Percentiles rank a stretch among this genome's conserved stretches.
Conservation (phyloP, 2,329 filamentous ascomycete genomes). For the Aspergillus sp. region DNA sequence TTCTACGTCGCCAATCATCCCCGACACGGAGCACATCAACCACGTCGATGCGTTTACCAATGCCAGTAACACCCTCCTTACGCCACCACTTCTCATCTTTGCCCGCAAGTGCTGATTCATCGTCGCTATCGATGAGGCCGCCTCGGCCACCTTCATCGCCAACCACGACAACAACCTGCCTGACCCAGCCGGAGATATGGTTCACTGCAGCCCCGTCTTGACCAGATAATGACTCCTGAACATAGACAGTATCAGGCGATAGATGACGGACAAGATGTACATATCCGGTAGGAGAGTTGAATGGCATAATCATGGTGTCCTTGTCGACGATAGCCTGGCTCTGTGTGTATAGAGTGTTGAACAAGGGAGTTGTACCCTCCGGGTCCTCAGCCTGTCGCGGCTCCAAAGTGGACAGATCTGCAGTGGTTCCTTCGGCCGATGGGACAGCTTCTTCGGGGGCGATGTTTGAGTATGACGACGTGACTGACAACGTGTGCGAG, state of each 20-base stretch:
- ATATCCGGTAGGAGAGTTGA: constrained; percentile 79
- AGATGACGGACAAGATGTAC: constrained; percentile 85
- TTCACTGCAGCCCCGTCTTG: constrained; percentile 70
- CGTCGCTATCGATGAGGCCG: constrained; percentile 78
- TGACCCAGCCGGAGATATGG: constrained; percentile 64
- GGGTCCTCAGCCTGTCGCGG: constrained; percentile 38
- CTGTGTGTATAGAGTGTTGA: constrained; percentile 78
- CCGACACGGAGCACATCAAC: constrained; percentile 79
- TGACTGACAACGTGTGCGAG: constrained; percentile 61
- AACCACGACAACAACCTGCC: constrained; percentile 60
- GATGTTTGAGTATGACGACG: constrained; percentile 88
- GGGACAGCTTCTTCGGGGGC: constrained; percentile 63
- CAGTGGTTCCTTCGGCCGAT: constrained; percentile 46
- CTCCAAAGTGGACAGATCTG: constrained; percentile 47
- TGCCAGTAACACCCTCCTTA: constrained; percentile 74
- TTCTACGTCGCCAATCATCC: constrained; percentile 82
- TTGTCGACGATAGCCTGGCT: constrained; percentile 78
- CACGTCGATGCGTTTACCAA: constrained; percentile 83
- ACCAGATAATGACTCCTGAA: constrained; percentile 81
- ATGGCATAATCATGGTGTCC: constrained; percentile 83
- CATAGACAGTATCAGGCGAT: constrained; percentile 80
- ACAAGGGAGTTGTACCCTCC: constrained; percentile 59
- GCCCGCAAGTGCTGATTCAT: constrained; percentile 44
- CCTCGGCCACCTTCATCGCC: constrained; percentile 62
- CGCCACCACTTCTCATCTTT: constrained; percentile 57